These are phyloP conservation scores for Aegilops longissima DNA, from an alignment of 176 grass and related monocot species.

Conservation along the genomic window DNA sequence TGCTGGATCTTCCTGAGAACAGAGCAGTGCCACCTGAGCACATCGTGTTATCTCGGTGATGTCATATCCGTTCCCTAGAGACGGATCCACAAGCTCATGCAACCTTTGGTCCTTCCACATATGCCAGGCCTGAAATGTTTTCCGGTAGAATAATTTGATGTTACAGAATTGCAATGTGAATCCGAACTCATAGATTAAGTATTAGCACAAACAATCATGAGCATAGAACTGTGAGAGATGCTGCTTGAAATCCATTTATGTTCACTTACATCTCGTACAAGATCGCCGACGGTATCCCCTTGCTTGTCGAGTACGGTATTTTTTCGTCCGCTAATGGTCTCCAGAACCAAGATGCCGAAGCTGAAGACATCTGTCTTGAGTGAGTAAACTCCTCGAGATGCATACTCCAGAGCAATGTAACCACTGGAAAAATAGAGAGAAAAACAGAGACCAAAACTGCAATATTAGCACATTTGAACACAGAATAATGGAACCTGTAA, in stretches of 20 bases:
- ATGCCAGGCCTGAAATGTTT: constrained; percentile 45
- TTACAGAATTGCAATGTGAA: not conserved
- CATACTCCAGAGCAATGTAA: constrained; percentile 52
- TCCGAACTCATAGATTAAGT: too few species aligned
- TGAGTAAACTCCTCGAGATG: constrained; percentile 34
- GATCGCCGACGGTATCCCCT: constrained; percentile 41
- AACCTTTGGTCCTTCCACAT: constrained; percentile 34
- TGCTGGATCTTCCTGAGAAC: constrained; percentile 46
- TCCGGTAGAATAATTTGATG: not conserved
- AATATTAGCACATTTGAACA: not conserved
- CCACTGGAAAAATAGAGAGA: constrained; percentile 20
- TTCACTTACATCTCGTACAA: constrained; percentile 45
- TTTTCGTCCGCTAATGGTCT: constrained; percentile 36
- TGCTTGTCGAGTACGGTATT: constrained; percentile 16
- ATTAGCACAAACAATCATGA: too few species aligned
- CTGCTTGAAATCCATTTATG: not conserved
- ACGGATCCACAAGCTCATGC: constrained; percentile 39
- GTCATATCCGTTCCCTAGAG: not conserved
- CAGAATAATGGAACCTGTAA: not conserved
- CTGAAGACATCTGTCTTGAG: constrained; percentile 63
- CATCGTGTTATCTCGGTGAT: not conserved
- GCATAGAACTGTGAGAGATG: not conserved
- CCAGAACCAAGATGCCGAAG: constrained; percentile 43
- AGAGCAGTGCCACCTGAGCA: constrained; percentile 38
- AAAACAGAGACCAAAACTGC: not conserved